These are phyloP conservation scores for Pueraria montana DNA, from an alignment of 306 rosid genomes.

Conservation along the genomic window DNA sequence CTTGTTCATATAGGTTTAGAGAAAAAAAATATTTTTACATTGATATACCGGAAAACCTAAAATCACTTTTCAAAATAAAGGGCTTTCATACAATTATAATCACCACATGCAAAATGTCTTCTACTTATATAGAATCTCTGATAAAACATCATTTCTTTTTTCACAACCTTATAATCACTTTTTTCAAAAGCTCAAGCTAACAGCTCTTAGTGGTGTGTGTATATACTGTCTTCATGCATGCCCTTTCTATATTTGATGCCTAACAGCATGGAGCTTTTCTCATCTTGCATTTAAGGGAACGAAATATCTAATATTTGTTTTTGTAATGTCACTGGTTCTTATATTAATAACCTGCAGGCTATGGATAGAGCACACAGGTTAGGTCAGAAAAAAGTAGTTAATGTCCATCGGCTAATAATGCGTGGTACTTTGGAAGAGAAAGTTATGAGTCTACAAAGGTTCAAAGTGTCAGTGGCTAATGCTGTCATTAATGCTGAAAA, in stretches of 20 bases:
- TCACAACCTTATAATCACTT: background rate
- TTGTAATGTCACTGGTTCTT: slow-evolving; percentile 9
- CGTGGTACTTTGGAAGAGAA: slow-evolving; percentile 99
- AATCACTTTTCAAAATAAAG: background rate
- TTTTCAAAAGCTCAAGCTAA: background rate
- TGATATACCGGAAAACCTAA: background rate
- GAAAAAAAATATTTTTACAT: background rate
- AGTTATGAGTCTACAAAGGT: slow-evolving; percentile 93
- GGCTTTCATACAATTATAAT: background rate
- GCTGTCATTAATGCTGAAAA: slow-evolving; percentile 97
- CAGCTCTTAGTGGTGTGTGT: background rate
- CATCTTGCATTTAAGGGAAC: background rate
- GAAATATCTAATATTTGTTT: slow-evolving; percentile 20
- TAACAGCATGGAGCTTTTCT: slow-evolving; percentile 13
- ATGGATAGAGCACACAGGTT: slow-evolving; percentile 99
- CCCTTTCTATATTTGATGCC: background rate
- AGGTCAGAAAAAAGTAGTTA: slow-evolving; percentile 95
- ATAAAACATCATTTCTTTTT: background rate
- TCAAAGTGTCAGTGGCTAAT: slow-evolving; percentile 90
- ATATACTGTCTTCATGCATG: slow-evolving; percentile 13
- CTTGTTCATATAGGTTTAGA: background rate
- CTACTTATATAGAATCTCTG: background rate
- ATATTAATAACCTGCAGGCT: slow-evolving; percentile 68
- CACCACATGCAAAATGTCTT: background rate
- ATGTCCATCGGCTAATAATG: slow-evolving; percentile 97